A percentile compares a stretch with the other conserved stretches of the same genome.
These are phyloP conservation scores for Aspergillus avenaceus DNA, from an alignment of 495 filamentous ascomycete genomes.

Conservation along the genomic window DNA sequence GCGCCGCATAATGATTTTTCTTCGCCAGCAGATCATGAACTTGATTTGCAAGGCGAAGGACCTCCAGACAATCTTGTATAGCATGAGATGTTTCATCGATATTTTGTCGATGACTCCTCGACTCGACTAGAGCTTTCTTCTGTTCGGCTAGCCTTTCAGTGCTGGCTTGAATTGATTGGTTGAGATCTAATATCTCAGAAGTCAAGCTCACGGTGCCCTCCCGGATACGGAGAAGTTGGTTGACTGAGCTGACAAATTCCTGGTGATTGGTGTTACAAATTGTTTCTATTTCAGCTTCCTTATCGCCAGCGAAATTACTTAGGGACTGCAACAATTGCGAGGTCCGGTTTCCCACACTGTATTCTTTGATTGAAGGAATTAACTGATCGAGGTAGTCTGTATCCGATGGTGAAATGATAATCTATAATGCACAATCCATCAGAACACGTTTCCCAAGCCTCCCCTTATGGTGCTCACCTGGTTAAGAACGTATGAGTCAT, in stretches of 20 bases:
- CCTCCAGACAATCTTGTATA: constrained; percentile 85
- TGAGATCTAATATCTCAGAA: constrained; percentile 85
- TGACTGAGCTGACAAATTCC: constrained; percentile 90
- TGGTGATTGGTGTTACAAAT: constrained; percentile 96
- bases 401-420: constrained; percentile 87
- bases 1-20: constrained; percentile 92
- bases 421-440: constrained; percentile 46
- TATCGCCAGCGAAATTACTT: constrained; percentile 73
- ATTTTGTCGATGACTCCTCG: constrained; percentile 86
- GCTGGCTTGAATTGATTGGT: constrained; percentile 91
- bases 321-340: constrained; percentile 72
- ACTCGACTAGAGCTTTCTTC: constrained; percentile 90
- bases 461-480: constrained; percentile 23
- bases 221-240: constrained; percentile 83
- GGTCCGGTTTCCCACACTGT: constrained; percentile 69
- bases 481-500: constrained; percentile 38
- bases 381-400: constrained; percentile 92
- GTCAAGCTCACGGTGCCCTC: constrained; percentile 85
- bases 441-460: neutral
- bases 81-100: constrained; percentile 91
- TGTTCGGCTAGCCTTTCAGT: constrained; percentile 92
- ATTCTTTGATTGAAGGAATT: constrained; percentile 88
- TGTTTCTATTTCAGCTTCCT: constrained; percentile 87
- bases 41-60: constrained; percentile 88
- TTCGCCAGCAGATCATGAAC: constrained; percentile 84